These are phyloP conservation scores for Sordariomycetes sp. DNA, from an alignment of 2,329 filamentous ascomycete genomes.

Conservation along the genomic window DNA sequence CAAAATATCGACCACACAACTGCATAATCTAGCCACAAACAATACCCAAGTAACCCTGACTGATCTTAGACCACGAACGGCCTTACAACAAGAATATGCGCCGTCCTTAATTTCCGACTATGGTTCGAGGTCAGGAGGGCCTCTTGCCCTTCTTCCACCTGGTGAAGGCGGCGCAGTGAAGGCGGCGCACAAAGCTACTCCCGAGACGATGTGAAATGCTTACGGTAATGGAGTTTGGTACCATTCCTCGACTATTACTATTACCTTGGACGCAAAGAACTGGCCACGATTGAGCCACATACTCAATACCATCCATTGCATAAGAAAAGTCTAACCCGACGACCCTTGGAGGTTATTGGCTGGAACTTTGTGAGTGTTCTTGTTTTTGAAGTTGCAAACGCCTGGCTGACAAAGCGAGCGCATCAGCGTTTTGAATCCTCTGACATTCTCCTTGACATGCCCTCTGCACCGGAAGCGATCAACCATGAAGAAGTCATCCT, in stretches of 20 bases:
- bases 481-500: background rate
- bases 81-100: background rate
- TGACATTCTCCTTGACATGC: background rate
- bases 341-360: slow-evolving; percentile 2
- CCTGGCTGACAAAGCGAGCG: background rate
- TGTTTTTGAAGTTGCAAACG: background rate
- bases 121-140: background rate
- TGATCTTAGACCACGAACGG: background rate
- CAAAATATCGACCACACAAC: background rate
- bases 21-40: background rate
- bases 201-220: slow-evolving; percentile 1
- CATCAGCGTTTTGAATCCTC: background rate
- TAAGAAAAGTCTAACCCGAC: background rate
- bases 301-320: background rate
- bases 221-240: slow-evolving; percentile 1
- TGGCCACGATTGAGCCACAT: slow-evolving; percentile 1
- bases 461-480: background rate
- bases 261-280: slow-evolving; percentile 1
- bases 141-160: slow-evolving; percentile 2
- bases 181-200: slow-evolving; percentile 5
- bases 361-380: slow-evolving; percentile 3
- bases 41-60: background rate
- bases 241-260: slow-evolving; percentile 4
- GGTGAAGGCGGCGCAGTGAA: slow-evolving; percentile 4
- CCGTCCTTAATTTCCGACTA: slow-evolving; percentile 2